Percentiles rank a stretch among this genome's conserved stretches.
phyloP scores from a whole-genome alignment of 495 filamentous ascomycete species.

The Aspergillus panamensis region DNA sequence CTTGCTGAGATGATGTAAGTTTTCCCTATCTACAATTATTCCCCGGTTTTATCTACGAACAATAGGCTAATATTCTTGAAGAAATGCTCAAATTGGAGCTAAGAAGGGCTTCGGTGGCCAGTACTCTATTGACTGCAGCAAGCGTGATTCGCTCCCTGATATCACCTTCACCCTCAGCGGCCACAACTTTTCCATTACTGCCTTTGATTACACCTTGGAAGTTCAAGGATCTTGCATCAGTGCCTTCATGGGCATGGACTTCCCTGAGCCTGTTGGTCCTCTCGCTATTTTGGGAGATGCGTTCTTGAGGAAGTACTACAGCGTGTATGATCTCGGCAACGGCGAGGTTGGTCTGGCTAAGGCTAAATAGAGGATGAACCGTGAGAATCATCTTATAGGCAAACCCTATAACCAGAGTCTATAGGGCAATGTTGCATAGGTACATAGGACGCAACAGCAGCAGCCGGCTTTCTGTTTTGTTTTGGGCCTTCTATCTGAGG shows the following conservation, averaged over 20 bases:
- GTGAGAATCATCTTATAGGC: neutral
- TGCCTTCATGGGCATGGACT: slow-evolving; percentile 97
- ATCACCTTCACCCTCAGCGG: slow-evolving; percentile 84
- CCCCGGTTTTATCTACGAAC: neutral
- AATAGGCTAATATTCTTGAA: slow-evolving; percentile 30
- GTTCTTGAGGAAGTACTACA: slow-evolving; percentile 97
- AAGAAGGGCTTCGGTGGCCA: slow-evolving; percentile 96
- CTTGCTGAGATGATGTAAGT: slow-evolving; percentile 87
- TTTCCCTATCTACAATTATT: neutral
- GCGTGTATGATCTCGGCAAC: slow-evolving; percentile 88
- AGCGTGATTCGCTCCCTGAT: slow-evolving; percentile 78
- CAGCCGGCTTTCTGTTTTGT: slow-evolving; percentile 1
- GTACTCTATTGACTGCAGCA: slow-evolving; percentile 86
- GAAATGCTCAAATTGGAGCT: slow-evolving; percentile 94
- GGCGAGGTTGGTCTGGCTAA: slow-evolving; percentile 82
- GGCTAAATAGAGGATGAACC: slow-evolving; percentile 54
- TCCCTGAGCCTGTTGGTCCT: slow-evolving; percentile 86
- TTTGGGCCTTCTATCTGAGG: neutral
- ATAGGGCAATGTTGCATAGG: slow-evolving; percentile 4
- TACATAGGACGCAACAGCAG: slow-evolving; percentile 3
- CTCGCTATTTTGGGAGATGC: slow-evolving; percentile 95
- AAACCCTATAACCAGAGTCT: neutral
- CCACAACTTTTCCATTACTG: slow-evolving; percentile 82
- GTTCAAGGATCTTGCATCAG: slow-evolving; percentile 94
- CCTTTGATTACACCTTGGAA: slow-evolving; percentile 95